Evolutionary conservation across 1,284 basidiomycete genomes (phyloP).

Genomic region (Volvariella volvacea): DNA sequence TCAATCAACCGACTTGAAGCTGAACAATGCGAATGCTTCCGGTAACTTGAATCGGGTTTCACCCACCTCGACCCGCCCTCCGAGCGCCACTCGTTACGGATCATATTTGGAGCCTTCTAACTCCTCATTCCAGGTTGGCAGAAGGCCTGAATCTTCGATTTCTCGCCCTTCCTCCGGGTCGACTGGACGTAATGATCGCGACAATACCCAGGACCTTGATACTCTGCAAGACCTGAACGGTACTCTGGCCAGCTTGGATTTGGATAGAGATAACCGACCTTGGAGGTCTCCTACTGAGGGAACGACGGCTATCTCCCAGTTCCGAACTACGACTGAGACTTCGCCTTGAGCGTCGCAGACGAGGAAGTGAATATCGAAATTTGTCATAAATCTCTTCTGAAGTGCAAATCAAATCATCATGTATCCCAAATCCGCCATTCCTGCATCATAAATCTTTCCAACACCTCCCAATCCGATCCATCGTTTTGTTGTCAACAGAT

Average conservation of each 20-base stretch:
- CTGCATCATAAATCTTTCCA: too few relatives aligned
- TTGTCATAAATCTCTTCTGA: too few relatives aligned
- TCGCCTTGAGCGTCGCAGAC: too few relatives aligned
- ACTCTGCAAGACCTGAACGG: conserved; percentile 64
- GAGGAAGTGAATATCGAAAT: too few relatives aligned
- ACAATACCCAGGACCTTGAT: conserved; percentile 36
- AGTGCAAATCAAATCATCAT: too few relatives aligned
- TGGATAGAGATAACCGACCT: conserved; percentile 32
- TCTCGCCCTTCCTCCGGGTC: conserved; percentile 45
- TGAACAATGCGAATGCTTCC: conserved; percentile 15
- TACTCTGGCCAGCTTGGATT: conserved; percentile 65
- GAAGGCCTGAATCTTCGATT: conserved; percentile 32
- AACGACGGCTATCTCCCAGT: too few relatives aligned
- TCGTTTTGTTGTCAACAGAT: too few relatives aligned
- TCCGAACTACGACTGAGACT: too few relatives aligned
- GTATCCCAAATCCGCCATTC: too few relatives aligned
- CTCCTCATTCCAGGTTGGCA: conserved; percentile 21
- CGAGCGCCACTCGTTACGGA: conserved; percentile 38
- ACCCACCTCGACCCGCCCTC: conserved; percentile 37
- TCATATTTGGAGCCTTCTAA: conserved; percentile 30
- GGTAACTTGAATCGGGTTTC: conserved; percentile 28
- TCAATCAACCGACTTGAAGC: conserved; percentile 22
- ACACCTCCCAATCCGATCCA: too few relatives aligned
- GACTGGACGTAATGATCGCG: conserved; percentile 15
- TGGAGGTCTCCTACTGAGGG: conserved; percentile 16